Evolutionary conservation across 2,329 filamentous ascomycete genomes (phyloP), one percentile per base, ranked within the genome.

Genomic region (Neocatenulostroma microsporum): DNA sequence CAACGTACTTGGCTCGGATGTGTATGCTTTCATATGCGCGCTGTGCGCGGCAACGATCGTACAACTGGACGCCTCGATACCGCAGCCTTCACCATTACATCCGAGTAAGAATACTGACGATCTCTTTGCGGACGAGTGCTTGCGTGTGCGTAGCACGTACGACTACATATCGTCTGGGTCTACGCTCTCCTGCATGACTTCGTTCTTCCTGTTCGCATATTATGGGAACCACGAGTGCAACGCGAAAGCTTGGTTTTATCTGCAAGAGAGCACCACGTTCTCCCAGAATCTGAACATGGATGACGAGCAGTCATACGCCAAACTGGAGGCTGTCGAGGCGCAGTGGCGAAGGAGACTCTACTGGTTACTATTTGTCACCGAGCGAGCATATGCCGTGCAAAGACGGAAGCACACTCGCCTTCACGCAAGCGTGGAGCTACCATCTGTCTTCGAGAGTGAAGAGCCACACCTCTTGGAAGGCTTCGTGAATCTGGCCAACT

Each of bases 351-450:
- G 56, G 27, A 40, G 57, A n/a, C 31, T 60, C 2, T 60, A 58
- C 39, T 60, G 56, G 56, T 40, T 60, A 8, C 50, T 59, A 8
- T 59, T 60, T 45, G 52, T 60, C 36, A 60, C 57, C 2, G 57
- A 60, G 37, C 45, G 57, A 37, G 57, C 57, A n/a, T 60, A 60
- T 37, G 56, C 57, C 7, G 54, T 60, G 8, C 57, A 60, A 34
- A 43, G 57, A 18, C 47, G 56, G 17, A 58, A 57, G 35, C 51
- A 54, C 19, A 54, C 53, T 3, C 49, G 57, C 25, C 36, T 60
- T 23, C 53, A 56, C 19, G 46, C 50, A 5, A 51, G 48, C 15
- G 49, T 60, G 5, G 25, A 51, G 14, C 36, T 58, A 6, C 57
- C 57, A 4, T 39, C 53, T 6, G 54, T 57, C 2, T 58, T 59